phyloP scores from a whole-genome alignment of 2,329 filamentous ascomycete genomes.

The Corynespora cassiicola region DNA sequence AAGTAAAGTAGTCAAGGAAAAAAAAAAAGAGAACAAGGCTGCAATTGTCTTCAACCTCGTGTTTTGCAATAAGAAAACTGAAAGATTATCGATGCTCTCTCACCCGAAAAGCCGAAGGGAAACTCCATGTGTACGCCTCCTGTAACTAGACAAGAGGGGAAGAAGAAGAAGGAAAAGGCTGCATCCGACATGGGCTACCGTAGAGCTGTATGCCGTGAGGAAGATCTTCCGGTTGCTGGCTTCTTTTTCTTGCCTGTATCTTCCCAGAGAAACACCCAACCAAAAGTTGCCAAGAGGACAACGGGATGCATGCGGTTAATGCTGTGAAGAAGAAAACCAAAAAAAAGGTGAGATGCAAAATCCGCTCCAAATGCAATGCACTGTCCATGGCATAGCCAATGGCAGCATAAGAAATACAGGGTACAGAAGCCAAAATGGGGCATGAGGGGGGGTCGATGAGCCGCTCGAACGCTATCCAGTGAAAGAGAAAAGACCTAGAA shows the following conservation, averaged over 20 bases:
- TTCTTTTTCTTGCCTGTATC: no score
- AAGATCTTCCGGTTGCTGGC: conserved; percentile 13
- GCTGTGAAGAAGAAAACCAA: no score
- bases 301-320: conserved; percentile 14
- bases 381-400: conserved; percentile 25
- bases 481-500: conserved; percentile 33
- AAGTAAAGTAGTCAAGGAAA: not conserved
- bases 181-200: conserved; percentile 11
- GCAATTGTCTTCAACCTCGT: not conserved
- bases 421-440: conserved; percentile 21
- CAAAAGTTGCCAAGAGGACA: conserved; percentile 6
- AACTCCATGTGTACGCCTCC: no score
- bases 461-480: conserved; percentile 42
- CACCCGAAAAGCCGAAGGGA: no score
- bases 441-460: no score
- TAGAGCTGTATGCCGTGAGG: not conserved
- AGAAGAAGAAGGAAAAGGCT: conserved; percentile 11
- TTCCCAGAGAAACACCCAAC: conserved; percentile 1
- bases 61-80: no score
- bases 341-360: conserved; percentile 30
- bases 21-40: conserved; percentile 1
- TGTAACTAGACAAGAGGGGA: conserved; percentile 11
- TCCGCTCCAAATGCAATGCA: conserved; percentile 43
- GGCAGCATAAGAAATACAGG: conserved; percentile 40
- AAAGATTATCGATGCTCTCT: no score